Conservation (phyloP, 345 rosid genomes). For the Rhizophora mangle region DNA sequence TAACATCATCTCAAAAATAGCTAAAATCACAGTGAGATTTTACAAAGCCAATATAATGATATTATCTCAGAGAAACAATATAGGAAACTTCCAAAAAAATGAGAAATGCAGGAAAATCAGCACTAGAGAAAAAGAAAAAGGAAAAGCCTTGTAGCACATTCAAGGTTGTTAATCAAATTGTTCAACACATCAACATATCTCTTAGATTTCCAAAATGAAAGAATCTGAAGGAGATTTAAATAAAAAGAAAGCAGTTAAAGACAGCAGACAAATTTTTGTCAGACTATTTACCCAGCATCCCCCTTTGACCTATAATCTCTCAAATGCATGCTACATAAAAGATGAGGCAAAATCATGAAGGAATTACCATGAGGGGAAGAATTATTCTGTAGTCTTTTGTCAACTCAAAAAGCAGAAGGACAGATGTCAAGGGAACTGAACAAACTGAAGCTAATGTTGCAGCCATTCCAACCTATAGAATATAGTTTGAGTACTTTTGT, state of each 20-base stretch:
- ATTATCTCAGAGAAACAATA: neutral
- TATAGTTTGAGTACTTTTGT: constrained; percentile 19
- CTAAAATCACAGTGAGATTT: too few relatives aligned
- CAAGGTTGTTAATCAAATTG: too few relatives aligned
- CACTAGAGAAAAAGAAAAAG: neutral
- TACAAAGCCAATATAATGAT: too few relatives aligned
- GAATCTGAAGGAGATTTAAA: neutral
- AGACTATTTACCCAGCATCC: neutral
- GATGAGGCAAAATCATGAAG: constrained; percentile 14
- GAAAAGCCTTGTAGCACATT: neutral
- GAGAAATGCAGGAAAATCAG: constrained; percentile 5
- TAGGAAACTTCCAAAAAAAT: neutral
- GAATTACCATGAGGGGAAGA: constrained; percentile 93
- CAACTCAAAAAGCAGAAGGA: constrained; percentile 85
- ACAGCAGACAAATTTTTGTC: neutral
- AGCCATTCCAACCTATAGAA: constrained; percentile 95
- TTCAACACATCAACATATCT: too few relatives aligned
- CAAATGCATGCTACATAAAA: neutral
- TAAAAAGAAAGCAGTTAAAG: neutral
- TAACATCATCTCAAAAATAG: too few relatives aligned
- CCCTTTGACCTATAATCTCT: constrained; percentile 7
- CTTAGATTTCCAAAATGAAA: neutral
- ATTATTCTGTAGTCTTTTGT: constrained; percentile 93
- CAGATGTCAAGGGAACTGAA: constrained; percentile 97
- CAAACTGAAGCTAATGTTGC: constrained; percentile 97